Base-by-base conservation (phyloP, 306 rosid genomes). In the Lupinus albus region DNA sequence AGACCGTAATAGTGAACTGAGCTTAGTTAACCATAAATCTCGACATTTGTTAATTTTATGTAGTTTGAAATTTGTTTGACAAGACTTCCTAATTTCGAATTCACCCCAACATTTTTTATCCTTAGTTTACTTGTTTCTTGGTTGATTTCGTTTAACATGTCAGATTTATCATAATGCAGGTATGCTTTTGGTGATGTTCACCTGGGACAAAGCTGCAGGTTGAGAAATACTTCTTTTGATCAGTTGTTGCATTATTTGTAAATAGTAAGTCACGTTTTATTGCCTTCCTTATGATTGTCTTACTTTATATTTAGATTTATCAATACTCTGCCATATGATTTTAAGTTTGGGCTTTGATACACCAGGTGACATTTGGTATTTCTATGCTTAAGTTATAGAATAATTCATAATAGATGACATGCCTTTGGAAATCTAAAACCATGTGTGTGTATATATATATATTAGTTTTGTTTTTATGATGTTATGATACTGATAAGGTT, bases 141-240 rank as follows among this genome's bases (percentile, higher is more conserved):
- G 3, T 68, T 28, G 18, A 21, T 4, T 28, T 66, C 7, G 52
- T 54, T 60, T 41, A 48, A 59, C 44, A 16, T 70, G 52, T 68
- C 61, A 28, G 51, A 14, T 76, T 38, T 46, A 16, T 75, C 76
- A 71, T 48, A 60, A 60, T 61, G 76, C 84, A 93, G 99, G 76
- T 93, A 93, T 70, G n/a, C 79, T 72, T 93, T 93, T 74, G 99
- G 99, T 49, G 97, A 93, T 79, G 99, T 93, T 82, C 99, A 93
- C 80, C 82, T 93, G 60, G 97, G 97, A 74, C 99, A 93, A 76
- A 93, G 99, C 88, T 90, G 97, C 74, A 93, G 99, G 80, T 78
- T 93, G 84, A 93, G 74, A 80, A 79, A 75, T 72, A 69, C 87
- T 66, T 78, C 88, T 63, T 78, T 76, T 32, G 84, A 84, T 77